Evolutionary conservation across 257 asterid genomes (phyloP).

Genomic region (Nicotiana undulata): DNA sequence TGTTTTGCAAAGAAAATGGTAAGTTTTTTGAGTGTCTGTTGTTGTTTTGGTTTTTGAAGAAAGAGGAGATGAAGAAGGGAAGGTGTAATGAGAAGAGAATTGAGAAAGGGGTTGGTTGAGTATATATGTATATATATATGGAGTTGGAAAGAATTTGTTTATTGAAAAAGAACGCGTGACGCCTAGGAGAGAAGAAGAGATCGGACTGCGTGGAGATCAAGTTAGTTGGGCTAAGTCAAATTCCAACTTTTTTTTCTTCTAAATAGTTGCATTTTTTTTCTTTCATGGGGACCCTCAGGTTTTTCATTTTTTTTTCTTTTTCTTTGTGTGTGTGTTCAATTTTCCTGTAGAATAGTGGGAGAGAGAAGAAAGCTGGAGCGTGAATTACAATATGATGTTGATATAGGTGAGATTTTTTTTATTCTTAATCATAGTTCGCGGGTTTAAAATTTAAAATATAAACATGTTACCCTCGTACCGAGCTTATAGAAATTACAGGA

Average conservation of each 20-base stretch:
- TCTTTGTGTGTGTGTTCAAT: too few species aligned
- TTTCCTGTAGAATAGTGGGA: neutral
- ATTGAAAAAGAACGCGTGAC: neutral
- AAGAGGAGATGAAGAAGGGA: neutral
- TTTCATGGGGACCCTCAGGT: too few species aligned
- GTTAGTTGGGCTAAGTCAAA: constrained; percentile 30
- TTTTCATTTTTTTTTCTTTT: neutral
- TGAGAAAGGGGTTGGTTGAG: neutral
- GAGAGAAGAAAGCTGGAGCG: neutral
- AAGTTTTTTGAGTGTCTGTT: neutral
- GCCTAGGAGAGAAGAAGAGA: constrained; percentile 12
- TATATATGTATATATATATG: neutral
- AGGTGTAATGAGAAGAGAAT: neutral
- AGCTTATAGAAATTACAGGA: neutral
- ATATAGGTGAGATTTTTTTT: fast-evolving
- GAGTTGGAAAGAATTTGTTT: neutral
- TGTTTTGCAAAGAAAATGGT: neutral
- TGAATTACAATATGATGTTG: neutral
- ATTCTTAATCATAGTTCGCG: neutral
- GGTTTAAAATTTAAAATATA: too few species aligned
- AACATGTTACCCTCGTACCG: neutral
- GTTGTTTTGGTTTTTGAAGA: neutral
- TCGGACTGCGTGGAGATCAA: constrained; percentile 24
- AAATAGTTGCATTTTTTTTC: neutral
- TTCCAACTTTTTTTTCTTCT: neutral